These are phyloP conservation scores for Yarrowia sp. DNA, from an alignment of 805 yeast genomes.

Conservation along the genomic window DNA sequence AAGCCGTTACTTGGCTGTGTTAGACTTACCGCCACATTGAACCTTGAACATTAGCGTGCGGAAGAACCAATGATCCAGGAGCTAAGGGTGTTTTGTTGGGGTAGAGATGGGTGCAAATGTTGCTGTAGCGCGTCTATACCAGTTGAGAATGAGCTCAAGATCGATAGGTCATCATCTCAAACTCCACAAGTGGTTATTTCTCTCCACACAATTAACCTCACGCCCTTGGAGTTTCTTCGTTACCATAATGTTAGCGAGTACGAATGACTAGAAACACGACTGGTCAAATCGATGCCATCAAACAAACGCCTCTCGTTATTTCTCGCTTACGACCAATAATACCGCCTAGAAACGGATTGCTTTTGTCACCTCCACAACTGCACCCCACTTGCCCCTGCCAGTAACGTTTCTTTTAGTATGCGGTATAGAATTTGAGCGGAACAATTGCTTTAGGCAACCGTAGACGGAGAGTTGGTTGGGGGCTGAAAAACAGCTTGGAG, in stretches of 20 bases:
- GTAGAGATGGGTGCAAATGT: not conserved
- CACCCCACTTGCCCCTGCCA: conserved; percentile 6
- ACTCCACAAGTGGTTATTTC: too few species aligned
- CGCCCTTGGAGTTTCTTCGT: too few species aligned
- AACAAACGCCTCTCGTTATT: too few species aligned
- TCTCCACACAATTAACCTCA: too few species aligned
- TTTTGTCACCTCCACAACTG: not conserved
- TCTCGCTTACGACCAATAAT: too few species aligned
- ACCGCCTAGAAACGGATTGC: too few species aligned
- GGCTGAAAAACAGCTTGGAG: not conserved
- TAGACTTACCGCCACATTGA: conserved; percentile 11
- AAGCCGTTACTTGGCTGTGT: conserved; percentile 8
- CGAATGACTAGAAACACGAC: too few species aligned
- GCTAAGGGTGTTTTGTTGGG: not conserved
- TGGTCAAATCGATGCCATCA: too few species aligned
- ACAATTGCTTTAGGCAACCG: conserved; percentile 15
- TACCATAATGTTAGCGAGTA: too few species aligned
- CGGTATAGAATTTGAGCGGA: conserved; percentile 4
- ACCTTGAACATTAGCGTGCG: not conserved
- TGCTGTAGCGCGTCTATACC: not conserved
- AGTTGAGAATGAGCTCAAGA: too few species aligned
- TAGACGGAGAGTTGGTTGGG: not conserved
- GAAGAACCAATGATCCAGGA: not conserved
- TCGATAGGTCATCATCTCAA: too few species aligned
- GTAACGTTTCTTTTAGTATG: not conserved